Percentiles rank a stretch among this genome's conserved stretches.
Conservation (phyloP, 164 flowering plant species). For the Sedum album region DNA sequence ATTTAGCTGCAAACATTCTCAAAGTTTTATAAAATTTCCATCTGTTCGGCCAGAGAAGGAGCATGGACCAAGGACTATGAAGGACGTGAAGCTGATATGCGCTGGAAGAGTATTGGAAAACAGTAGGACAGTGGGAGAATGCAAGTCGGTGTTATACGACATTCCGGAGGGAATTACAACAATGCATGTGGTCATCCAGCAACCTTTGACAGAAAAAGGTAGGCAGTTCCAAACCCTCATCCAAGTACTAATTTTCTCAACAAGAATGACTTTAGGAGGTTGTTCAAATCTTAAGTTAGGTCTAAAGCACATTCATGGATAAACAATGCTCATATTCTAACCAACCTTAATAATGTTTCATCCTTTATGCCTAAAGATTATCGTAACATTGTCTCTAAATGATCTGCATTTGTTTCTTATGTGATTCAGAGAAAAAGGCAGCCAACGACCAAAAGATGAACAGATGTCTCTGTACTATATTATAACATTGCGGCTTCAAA, state of each 20-base stretch:
- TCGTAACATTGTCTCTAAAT: background rate
- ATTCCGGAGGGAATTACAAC: constrained; percentile 34
- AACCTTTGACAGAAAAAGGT: constrained; percentile 23
- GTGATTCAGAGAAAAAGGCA: constrained; percentile 4
- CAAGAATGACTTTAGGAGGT: background rate
- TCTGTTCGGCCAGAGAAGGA: constrained; percentile 18
- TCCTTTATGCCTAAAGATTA: background rate
- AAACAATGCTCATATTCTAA: background rate
- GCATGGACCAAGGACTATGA: constrained; percentile 30
- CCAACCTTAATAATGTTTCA: background rate
- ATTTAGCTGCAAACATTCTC: background rate
- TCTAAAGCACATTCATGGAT: background rate
- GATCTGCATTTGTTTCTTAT: background rate
- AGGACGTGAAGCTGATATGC: constrained; percentile 36
- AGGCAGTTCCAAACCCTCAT: background rate
- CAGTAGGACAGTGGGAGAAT: constrained; percentile 35
- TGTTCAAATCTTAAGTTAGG: background rate
- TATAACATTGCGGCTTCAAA: background rate
- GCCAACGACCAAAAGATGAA: background rate
- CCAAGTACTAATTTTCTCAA: background rate
- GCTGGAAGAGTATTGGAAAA: constrained; percentile 42
- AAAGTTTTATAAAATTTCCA: background rate
- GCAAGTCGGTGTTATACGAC: constrained; percentile 35
- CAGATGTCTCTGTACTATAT: constrained; percentile 1
- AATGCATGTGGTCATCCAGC: constrained; percentile 50